Evolutionary conservation across 345 rosid species (phyloP), one percentile per base, ranked within the genome.

Genomic region (Anastatica hierochuntica): DNA sequence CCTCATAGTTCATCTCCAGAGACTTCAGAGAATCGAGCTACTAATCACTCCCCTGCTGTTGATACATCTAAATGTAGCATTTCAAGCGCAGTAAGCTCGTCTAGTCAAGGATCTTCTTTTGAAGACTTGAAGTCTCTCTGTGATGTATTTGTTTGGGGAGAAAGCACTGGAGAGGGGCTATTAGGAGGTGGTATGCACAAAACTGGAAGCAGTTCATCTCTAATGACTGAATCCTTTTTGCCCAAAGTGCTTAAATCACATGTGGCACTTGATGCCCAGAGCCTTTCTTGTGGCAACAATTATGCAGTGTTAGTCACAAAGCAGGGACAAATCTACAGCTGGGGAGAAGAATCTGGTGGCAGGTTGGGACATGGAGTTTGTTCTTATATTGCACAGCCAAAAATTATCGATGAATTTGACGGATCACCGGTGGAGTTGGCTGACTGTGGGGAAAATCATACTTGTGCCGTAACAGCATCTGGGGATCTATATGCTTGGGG

Each of bases 401-500:
- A 78, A 67, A 74, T 71, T 46, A 63, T 80, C 14, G 72, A 77
- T 59, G 77, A 77, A 34, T 73, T 76, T 20, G 64, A 53, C n/a
- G 74, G 74, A 33, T 68, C 77, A 44, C 29, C 24, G 0, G 54
- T 80, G 38, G 83, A 76, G 63, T 53, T 63, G 21, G 81, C 73
- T 29, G 87, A 81, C 39, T 80, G 87, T 62, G 83, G 87, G 17
- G 81, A 80, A 14, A 75, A 68, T 50, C 81, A 74, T 63, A 73
- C 87, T 16, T 80, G 83, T 65, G 87, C 79, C 42, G 77, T 78
- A 26, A 77, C 83, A 55, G 15, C 68, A 34, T 71, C 83, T 12
- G 83, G 87, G 30, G 79, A 80, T 53, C 56, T 80, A 43, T 77
- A 71, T 29, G 63, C 77, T 7, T 80, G 87, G 81, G 87, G 87